phyloP scores from a whole-genome alignment of 805 yeast genomes.

The Ogataea henricii region DNA sequence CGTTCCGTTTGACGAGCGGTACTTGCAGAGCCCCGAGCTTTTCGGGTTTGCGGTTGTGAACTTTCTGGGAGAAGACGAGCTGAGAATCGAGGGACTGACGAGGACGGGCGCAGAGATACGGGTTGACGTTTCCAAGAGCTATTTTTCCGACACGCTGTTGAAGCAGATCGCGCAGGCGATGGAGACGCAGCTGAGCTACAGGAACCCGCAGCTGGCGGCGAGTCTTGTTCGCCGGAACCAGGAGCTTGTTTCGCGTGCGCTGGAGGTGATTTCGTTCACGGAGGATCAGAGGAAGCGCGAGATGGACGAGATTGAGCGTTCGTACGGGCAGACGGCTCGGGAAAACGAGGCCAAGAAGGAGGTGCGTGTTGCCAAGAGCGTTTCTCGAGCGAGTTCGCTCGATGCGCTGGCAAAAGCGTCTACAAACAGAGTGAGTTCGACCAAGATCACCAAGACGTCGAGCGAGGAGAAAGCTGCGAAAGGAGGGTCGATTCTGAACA shows the following conservation, averaged over 20 bases:
- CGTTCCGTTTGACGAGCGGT: slow-evolving; percentile 40
- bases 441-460: slow-evolving; percentile 20
- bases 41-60: slow-evolving; percentile 30
- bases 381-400: slow-evolving; percentile 25
- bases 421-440: slow-evolving; percentile 23
- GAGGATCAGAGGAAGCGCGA: slow-evolving; percentile 11
- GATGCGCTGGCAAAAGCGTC: slow-evolving; percentile 17
- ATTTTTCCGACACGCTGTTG: slow-evolving; percentile 40
- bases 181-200: slow-evolving; percentile 37
- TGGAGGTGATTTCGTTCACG: slow-evolving; percentile 14
- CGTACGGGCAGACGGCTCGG: slow-evolving; percentile 4
- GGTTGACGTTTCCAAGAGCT: slow-evolving; percentile 31
- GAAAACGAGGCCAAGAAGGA: slow-evolving; percentile 17
- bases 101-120: slow-evolving; percentile 23
- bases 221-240: slow-evolving; percentile 35
- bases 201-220: slow-evolving; percentile 33
- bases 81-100: slow-evolving; percentile 33
- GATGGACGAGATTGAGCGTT: slow-evolving; percentile 10
- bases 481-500: slow-evolving; percentile 6
- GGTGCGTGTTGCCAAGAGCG: slow-evolving; percentile 7
- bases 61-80: slow-evolving; percentile 19
- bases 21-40: slow-evolving; percentile 36
- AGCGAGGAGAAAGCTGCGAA: background rate
- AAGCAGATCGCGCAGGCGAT: slow-evolving; percentile 41
- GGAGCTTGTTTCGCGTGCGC: slow-evolving; percentile 18